phyloP scores from a whole-genome alignment of 179 eudicot species.

The Beta lomatogona region DNA sequence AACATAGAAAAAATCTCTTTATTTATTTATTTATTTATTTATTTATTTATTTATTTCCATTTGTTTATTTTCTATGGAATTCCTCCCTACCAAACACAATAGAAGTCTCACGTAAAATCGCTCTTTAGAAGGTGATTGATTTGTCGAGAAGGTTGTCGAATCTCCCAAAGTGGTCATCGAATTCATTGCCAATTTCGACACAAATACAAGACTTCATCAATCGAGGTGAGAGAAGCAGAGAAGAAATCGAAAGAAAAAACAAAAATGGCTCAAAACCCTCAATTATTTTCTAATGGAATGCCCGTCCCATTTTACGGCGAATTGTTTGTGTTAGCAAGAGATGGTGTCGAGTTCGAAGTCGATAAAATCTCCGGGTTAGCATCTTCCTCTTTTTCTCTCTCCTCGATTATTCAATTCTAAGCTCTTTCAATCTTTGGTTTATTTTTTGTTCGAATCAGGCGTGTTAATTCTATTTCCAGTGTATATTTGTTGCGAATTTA shows the following conservation, averaged over 20 bases:
- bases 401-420: background rate
- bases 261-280: slow-evolving; percentile 83
- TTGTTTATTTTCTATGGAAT: too few relatives aligned
- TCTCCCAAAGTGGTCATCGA: too few relatives aligned
- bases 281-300: slow-evolving; percentile 74
- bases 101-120: too few relatives aligned
- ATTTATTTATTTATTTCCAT: too few relatives aligned
- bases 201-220: too few relatives aligned
- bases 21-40: too few relatives aligned
- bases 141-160: too few relatives aligned
- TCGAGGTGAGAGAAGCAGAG: background rate
- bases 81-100: too few relatives aligned
- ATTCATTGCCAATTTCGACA: too few relatives aligned
- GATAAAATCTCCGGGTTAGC: slow-evolving; percentile 84
- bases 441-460: background rate
- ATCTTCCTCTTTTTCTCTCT: background rate
- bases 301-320: slow-evolving; percentile 86
- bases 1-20: too few relatives aligned
- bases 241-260: background rate
- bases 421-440: background rate
- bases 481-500: background rate
- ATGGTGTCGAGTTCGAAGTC: slow-evolving; percentile 88
- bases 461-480: background rate
- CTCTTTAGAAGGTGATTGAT: too few relatives aligned
- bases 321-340: slow-evolving; percentile 83